phyloP scores from a whole-genome alignment of 2,329 filamentous ascomycete genomes.

The Tolypocladium tundrense region DNA sequence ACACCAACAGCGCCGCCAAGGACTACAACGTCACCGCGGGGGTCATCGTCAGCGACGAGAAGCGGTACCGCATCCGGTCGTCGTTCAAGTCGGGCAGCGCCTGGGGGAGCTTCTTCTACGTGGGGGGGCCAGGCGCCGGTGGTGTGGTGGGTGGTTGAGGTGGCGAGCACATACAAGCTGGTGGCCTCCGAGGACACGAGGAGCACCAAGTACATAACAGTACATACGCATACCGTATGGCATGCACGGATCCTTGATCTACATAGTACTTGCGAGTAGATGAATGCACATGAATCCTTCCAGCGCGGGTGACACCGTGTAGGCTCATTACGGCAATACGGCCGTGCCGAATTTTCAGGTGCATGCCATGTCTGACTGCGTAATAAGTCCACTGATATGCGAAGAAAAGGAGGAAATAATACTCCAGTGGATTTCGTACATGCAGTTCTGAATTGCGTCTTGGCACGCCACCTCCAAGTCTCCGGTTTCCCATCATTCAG shows the following conservation, averaged over 20 bases:
- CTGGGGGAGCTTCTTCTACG: constrained; percentile 9
- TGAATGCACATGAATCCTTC: not conserved
- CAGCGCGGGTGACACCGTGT: too few relatives aligned
- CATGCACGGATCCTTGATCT: too few relatives aligned
- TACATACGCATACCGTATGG: too few relatives aligned
- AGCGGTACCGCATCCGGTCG: constrained; percentile 6
- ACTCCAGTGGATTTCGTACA: not conserved
- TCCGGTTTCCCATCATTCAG: too few relatives aligned
- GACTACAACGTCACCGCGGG: constrained; percentile 4
- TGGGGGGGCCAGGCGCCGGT: constrained; percentile 10
- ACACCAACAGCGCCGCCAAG: not conserved
- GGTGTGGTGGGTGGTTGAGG: constrained; percentile 9
- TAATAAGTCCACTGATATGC: not conserved
- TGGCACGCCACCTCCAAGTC: not conserved
- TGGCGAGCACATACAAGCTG: too few relatives aligned
- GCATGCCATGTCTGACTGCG: not conserved
- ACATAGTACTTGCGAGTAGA: not conserved
- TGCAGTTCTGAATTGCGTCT: not conserved
- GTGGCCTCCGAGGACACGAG: not conserved
- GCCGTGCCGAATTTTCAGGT: not conserved
- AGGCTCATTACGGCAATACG: not conserved
- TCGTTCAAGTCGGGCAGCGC: constrained; percentile 6
- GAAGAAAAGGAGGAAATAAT: not conserved
- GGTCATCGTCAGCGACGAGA: constrained; percentile 6
- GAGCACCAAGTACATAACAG: not conserved